Percentiles rank a stretch among this genome's conserved stretches.
Evolutionary conservation across 257 asterid species (phyloP).

Genomic region (Lycium barbarum): DNA sequence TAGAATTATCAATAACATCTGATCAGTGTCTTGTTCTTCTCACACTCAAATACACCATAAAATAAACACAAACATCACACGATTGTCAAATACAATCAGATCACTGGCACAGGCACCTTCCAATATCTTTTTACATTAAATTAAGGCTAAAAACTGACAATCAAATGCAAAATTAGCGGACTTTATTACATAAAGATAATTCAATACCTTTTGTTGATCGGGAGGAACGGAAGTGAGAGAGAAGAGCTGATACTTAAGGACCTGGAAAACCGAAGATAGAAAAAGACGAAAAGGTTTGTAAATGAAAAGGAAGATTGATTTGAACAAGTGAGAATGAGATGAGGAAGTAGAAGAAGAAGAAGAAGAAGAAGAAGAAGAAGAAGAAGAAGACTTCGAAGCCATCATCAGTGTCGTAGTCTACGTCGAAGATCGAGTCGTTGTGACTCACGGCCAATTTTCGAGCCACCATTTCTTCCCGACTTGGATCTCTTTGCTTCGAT

Average conservation of each 20-base stretch:
- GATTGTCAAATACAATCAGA: neutral
- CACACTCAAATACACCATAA: neutral
- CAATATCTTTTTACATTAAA: neutral
- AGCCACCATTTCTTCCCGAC: constrained; percentile 57
- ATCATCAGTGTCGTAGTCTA: constrained; percentile 86
- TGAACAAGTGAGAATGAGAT: constrained; percentile 24
- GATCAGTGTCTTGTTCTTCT: neutral
- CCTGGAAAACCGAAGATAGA: constrained; percentile 53
- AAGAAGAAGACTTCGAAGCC: constrained; percentile 76
- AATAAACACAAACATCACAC: neutral
- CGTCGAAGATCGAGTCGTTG: constrained; percentile 66
- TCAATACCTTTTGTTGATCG: constrained; percentile 78
- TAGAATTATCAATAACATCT: neutral
- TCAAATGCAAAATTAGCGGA: neutral
- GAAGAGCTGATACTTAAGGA: constrained; percentile 85
- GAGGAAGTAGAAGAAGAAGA: constrained; percentile 41
- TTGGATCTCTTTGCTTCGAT: neutral
- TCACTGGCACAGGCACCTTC: neutral
- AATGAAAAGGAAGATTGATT: constrained; percentile 25
- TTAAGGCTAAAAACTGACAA: neutral
- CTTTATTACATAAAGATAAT: neutral
- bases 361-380: too few species aligned
- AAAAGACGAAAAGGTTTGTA: constrained; percentile 33
- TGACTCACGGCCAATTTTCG: constrained; percentile 70
- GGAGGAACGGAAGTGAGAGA: constrained; percentile 91